phyloP scores from a whole-genome alignment of 2,329 filamentous ascomycete genomes.

The Dothistroma septosporum region DNA sequence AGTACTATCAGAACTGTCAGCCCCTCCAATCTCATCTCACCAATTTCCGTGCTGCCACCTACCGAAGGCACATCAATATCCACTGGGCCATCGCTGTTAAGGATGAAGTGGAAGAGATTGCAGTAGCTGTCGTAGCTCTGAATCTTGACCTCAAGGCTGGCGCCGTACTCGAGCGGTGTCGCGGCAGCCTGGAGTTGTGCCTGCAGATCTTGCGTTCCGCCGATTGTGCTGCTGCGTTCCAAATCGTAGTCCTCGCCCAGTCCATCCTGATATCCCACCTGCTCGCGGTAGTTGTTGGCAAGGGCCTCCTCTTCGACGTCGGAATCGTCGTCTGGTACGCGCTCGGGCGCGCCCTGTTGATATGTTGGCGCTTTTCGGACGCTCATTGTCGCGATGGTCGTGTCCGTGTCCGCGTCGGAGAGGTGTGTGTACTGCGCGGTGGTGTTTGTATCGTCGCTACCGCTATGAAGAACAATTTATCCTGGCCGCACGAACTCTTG shows the following conservation, averaged over 20 bases:
- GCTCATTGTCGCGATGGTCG: slow-evolving; percentile 32
- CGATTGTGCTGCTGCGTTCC: slow-evolving; percentile 60
- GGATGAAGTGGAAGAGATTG: slow-evolving; percentile 97
- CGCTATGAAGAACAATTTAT: slow-evolving; percentile 7
- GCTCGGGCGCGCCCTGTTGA: slow-evolving; percentile 40
- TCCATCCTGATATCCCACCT: slow-evolving; percentile 87
- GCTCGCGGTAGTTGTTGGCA: slow-evolving; percentile 92
- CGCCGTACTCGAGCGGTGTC: slow-evolving; percentile 92
- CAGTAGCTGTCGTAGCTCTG: slow-evolving; percentile 99
- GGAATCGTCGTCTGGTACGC: slow-evolving; percentile 55
- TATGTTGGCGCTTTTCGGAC: slow-evolving; percentile 38
- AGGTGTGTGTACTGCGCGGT: not conserved
- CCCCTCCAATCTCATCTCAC: slow-evolving; percentile 7
- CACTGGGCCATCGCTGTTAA: slow-evolving; percentile 98
- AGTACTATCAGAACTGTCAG: slow-evolving; percentile 62
- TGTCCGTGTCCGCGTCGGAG: not conserved
- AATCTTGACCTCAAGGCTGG: slow-evolving; percentile 93
- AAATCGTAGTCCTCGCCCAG: slow-evolving; percentile 53
- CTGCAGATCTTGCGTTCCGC: slow-evolving; percentile 86
- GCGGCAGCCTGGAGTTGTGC: slow-evolving; percentile 85
- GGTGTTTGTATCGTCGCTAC: slow-evolving; percentile 3
- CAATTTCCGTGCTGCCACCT: slow-evolving; percentile 43
- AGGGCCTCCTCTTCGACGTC: slow-evolving; percentile 95
- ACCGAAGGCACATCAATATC: slow-evolving; percentile 95
- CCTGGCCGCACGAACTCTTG: not conserved